phyloP scores from a whole-genome alignment of 192 early-diverging fungal genomes.

The Linderina pennispora region DNA sequence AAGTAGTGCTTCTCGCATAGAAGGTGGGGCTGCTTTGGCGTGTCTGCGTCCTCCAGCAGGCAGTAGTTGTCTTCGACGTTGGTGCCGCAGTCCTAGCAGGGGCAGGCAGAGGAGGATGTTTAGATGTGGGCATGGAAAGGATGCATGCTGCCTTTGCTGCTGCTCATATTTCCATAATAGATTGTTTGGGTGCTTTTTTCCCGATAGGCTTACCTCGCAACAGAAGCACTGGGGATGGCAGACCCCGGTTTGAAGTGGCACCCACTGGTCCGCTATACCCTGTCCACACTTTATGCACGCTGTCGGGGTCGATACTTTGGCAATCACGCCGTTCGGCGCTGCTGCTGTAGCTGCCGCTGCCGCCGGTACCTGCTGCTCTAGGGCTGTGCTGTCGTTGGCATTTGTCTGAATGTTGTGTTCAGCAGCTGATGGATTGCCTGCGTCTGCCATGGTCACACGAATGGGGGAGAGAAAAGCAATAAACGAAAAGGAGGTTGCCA shows the following conservation, averaged over 20 bases:
- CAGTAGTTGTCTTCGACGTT: constrained; percentile 37
- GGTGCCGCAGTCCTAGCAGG: constrained; percentile 23
- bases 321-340: constrained; percentile 11
- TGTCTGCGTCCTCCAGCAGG: constrained; percentile 28
- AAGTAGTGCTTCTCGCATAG: constrained; percentile 40
- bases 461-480: no score
- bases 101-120: neutral
- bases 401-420: no score
- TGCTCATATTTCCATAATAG: no score
- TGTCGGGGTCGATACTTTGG: constrained; percentile 14
- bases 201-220: constrained; percentile 87
- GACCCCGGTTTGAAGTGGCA: constrained; percentile 73
- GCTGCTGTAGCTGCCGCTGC: no score
- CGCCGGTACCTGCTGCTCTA: constrained; percentile 4
- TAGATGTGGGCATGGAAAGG: neutral
- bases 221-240: constrained; percentile 95
- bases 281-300: constrained; percentile 63
- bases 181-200: no score
- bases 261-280: constrained; percentile 81
- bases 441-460: no score
- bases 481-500: no score
- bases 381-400: neutral
- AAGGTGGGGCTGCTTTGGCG: constrained; percentile 24
- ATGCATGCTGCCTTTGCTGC: no score
- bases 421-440: no score